Base-by-base conservation (phyloP, 805 yeast genomes). In the Metschnikowia proteae region DNA sequence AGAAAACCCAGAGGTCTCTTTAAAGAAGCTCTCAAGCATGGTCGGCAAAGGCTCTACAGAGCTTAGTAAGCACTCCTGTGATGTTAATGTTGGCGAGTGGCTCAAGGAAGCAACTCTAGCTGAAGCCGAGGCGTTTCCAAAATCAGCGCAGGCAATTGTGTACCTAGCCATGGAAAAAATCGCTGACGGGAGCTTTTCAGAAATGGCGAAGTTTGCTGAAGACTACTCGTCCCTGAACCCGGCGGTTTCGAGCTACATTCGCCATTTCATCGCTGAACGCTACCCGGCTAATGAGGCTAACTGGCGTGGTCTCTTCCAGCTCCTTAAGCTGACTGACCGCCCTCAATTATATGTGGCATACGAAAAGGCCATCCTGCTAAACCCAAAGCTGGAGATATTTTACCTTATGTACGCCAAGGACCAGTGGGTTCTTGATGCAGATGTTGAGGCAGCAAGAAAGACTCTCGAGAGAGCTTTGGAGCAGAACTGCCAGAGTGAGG, bases 401-500 rank as follows among this genome's bases (percentile, higher is more conserved):
- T 76, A 80, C 65, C 64, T 88, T 45, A 79, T 84, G 81, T 88
- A 80, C 59, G 86, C 96, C 0, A 84, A 84, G 55, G 91, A 86
- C 56, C 70, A 76, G 45, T 82, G 89, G 84, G 64, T 67, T 38
- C 48, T 69, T 25, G 74, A 67, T 2, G 60, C 69, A 1, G 81
- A 85, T 55, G 57, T 76, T 1, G 66, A 60, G 1, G 76, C 70
- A 3, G 86, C 96, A 0, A 68, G 83, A 45, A 56, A 60, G 0
- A 77, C 87, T 3, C 65, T 90, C 5, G 60, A 68, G 2, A 66
- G 71, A 10, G 85, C 86, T 0, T 61, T 78, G 38, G 59, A 67
- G 4, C 46, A 55, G 2, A 64, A 78, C 6, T 78, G 84, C 1
- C 54, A 64, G 0, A 72, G 69, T 51, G 83, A 80, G 51, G 79